Evolutionary conservation across 805 yeast species (phyloP).

Genomic region (Komagataella populi): DNA sequence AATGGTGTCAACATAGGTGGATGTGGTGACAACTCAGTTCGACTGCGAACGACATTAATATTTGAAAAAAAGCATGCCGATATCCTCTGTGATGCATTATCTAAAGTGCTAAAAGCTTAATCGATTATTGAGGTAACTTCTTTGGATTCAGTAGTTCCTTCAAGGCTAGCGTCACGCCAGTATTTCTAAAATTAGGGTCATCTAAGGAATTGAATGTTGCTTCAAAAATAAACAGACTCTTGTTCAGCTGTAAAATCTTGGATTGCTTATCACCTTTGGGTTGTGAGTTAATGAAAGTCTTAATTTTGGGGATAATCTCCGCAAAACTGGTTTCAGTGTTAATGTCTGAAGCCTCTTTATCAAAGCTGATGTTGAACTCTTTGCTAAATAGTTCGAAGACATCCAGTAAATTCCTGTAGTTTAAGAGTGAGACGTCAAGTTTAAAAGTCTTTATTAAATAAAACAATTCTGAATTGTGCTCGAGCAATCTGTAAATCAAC

Average conservation of each 20-base stretch:
- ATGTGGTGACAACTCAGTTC: conserved; percentile 66
- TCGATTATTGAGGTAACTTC: not conserved
- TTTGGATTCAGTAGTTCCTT: not conserved
- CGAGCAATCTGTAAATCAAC: not conserved
- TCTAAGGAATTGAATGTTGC: not conserved
- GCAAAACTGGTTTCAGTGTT: not conserved
- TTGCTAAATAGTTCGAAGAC: not conserved
- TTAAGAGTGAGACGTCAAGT: not conserved
- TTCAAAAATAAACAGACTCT: not conserved
- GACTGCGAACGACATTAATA: conserved; percentile 69
- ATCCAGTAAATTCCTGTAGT: not conserved
- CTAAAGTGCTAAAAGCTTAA: conserved; percentile 19
- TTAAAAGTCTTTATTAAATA: not conserved
- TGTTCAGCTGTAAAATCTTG: not conserved
- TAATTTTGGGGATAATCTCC: not conserved
- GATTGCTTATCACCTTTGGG: not conserved
- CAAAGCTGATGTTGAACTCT: not conserved
- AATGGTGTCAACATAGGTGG: conserved; percentile 76
- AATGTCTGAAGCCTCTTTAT: not conserved
- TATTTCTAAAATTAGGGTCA: not conserved
- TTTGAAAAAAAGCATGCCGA: conserved; percentile 77
- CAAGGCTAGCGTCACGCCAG: not conserved
- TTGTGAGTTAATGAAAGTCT: not conserved
- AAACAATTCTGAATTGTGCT: not conserved
- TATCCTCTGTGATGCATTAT: conserved; percentile 33